These are phyloP conservation scores for Pyricularia pennisetigena DNA, from an alignment of 2,329 filamentous ascomycete genomes.

Conservation along the genomic window DNA sequence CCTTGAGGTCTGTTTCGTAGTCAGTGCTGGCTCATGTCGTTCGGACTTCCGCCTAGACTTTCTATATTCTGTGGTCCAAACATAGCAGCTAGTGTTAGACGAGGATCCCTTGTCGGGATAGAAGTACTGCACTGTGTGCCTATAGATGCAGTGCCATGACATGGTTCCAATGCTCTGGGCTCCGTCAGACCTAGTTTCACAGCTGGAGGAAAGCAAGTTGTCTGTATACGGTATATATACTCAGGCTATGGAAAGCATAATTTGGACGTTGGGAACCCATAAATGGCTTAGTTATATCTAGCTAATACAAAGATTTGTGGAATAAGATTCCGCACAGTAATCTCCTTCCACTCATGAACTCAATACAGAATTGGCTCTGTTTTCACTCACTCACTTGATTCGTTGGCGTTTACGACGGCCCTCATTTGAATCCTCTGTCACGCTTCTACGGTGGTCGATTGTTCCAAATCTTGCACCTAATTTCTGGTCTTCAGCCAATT, in stretches of 20 bases:
- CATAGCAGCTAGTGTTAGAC: not conserved
- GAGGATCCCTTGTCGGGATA: not conserved
- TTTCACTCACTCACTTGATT: not conserved
- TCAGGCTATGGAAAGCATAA: not conserved
- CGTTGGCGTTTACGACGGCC: not conserved
- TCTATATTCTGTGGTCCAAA: not conserved
- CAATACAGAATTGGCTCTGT: not conserved
- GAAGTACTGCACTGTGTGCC: constrained; percentile 1
- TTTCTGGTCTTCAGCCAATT: not conserved
- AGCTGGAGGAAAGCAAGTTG: not conserved
- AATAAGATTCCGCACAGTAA: not conserved
- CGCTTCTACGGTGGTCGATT: not conserved
- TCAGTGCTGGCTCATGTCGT: not conserved
- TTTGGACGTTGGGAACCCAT: not conserved
- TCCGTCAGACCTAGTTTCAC: not conserved
- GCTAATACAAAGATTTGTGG: not conserved
- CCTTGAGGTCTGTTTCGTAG: not conserved
- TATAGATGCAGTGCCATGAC: not conserved
- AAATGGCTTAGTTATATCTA: not conserved
- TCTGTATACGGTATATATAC: not conserved
- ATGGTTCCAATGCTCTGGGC: not conserved
- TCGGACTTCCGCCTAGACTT: not conserved
- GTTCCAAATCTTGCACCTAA: constrained; percentile 1
- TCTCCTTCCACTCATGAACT: not conserved
- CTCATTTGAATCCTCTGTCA: constrained; percentile 1